Base-by-base conservation (phyloP, 2,329 filamentous ascomycete species). In the Colletotrichum theobromicola region DNA sequence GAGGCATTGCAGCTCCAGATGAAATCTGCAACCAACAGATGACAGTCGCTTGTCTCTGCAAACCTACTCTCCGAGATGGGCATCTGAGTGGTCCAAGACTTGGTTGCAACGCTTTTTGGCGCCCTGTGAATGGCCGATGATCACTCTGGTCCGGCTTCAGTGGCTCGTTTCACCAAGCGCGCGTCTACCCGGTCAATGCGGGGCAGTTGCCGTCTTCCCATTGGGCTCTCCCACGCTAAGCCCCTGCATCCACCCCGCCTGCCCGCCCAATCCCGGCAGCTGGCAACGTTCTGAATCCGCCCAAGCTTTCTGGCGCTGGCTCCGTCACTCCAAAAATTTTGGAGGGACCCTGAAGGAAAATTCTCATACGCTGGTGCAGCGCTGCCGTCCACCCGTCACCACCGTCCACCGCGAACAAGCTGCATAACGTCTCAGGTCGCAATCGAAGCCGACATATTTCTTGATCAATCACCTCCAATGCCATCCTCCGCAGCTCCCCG, bases 111-210 rank as follows among this genome's bases (percentile, higher is more conserved):
- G 34, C 57, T 62, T 50, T 50, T 62, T 69, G 55, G 15, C 66
- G 60, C 32, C 26, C 10, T 61, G 58, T 66, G 30, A 62, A 32
- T 61, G 50, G 58, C 35, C 28, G 30, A 35, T 64, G 15, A 34
- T 58, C 30, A n/a, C 26, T 28, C 18, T 64, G 57, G 24, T 58
- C 35, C 1, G 26, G 32, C 46, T 26, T 66, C 30, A 57, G 30
- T 53, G 42, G 68, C 62, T 53, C 34, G 71, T 69, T 75, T 72
- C 72, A 26, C 72, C 64, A 76, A 71, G 75, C 75, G 75, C 75
- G 75, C 75, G 75, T 76, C 63, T 75, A 75, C 53, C 28, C 18
- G 21, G 24, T 53, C 37, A 50, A 69, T 64, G 46, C 46, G 57
- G 63, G 15, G 37, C 35, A 18, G 16, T 60, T 60, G 7, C 46